Base-by-base conservation (phyloP, 192 early-diverging fungal genomes). In the Backusella psychrophila region DNA sequence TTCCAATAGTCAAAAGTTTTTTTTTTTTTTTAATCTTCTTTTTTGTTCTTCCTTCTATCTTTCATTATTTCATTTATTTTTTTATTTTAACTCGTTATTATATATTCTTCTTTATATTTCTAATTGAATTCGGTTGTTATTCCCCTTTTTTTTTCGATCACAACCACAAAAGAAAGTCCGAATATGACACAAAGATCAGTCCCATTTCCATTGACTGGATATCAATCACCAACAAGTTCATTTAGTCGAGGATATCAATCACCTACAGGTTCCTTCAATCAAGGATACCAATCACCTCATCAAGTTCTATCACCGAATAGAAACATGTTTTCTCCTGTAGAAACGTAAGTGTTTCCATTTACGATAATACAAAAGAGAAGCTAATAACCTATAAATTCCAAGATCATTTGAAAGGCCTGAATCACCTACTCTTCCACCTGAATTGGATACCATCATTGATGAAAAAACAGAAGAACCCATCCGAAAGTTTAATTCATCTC, bases 361-460 rank as follows among this genome's bases (percentile, higher is more conserved):
- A n/a, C 6, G 17, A 38, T 36, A 9, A 34, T 23, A 69, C 8
- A 42, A n/a, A 8, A 19, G 33, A 33, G 1, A 39, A 1, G 26
- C 11, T 63, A 63, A 29, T 5, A 23, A 14, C 23, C 2, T 38
- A 15, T n/a, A 72, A 19, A 23, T 34, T 63, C n/a, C 6, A 26
- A 52, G 49, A 21, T 21, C 19, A 29, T 34, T 72, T 69, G 70
- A 77, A 72, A 71, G 76, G 49, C 76, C 76, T n/a, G 76, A 77
- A 72, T 77, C 76, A 35, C 76, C 76, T 8, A 77, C 76, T 19
- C 41, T 77, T 26, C 76, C 76, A 1, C 52, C 41, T 4, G 76
- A 77, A 31, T 21, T 19, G 6, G 9, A 29, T 4, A 23, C 59
- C 7, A 38, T 63, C 26, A 63, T 12, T 23, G 56, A 63, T 23